Evolutionary conservation across 2,329 filamentous ascomycete genomes (phyloP).

Genomic region (Sporothrix globosa): DNA sequence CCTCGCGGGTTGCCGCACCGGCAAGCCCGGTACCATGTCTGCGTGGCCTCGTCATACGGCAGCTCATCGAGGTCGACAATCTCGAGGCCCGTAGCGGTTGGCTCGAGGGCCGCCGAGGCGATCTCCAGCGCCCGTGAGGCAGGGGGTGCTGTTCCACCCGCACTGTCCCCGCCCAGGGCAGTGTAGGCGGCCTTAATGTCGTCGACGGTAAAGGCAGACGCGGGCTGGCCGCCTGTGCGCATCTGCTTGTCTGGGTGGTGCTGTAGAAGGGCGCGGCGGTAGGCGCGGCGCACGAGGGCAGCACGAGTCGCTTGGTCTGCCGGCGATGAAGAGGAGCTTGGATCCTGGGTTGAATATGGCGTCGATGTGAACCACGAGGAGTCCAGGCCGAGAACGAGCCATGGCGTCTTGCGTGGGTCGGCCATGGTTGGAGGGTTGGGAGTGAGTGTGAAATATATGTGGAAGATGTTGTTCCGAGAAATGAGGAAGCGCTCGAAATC

Average conservation of each 20-base stretch:
- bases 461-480: not conserved
- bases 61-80: conserved; percentile 68
- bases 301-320: conserved; percentile 40
- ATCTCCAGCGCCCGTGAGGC: not conserved
- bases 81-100: conserved; percentile 59
- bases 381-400: conserved; percentile 32
- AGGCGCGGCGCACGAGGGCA: conserved; percentile 62
- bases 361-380: conserved; percentile 19
- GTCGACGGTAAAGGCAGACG: conserved; percentile 58
- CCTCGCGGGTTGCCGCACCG: conserved; percentile 66
- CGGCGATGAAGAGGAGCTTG: conserved; percentile 42
- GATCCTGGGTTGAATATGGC: not conserved
- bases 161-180: conserved; percentile 46
- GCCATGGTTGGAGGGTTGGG: conserved; percentile 8
- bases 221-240: not conserved
- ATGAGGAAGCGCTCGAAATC: not conserved
- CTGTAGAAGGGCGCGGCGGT: conserved; percentile 65
- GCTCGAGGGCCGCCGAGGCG: conserved; percentile 30
- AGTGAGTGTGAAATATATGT: not conserved
- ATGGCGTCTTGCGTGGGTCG: conserved; percentile 17
- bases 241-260: conserved; percentile 66
- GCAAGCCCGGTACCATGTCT: conserved; percentile 61
- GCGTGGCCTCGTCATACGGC: conserved; percentile 48
- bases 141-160: not conserved
- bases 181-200: conserved; percentile 65